A percentile compares a stretch with the other conserved stretches of the same genome.
These are phyloP conservation scores for Plectosphaerella plurivora DNA, from an alignment of 2,329 filamentous ascomycete genomes.

Conservation along the genomic window DNA sequence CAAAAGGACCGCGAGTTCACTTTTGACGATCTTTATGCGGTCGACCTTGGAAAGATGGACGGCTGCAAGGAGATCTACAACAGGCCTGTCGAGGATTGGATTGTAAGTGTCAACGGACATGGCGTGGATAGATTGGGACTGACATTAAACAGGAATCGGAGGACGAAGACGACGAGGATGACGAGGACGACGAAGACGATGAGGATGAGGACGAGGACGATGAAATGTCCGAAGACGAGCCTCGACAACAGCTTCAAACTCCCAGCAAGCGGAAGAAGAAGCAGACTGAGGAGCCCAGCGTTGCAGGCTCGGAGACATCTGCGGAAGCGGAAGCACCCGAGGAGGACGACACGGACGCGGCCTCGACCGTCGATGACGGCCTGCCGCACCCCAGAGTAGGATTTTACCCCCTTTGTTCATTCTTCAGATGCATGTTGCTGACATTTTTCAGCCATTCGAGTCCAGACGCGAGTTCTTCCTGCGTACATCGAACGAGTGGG, in stretches of 20 bases:
- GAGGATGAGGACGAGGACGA: constrained; percentile 45
- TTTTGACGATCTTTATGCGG: constrained; percentile 89
- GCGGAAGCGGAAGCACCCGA: constrained; percentile 23
- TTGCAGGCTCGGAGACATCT: constrained; percentile 17
- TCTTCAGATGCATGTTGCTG: neutral
- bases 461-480: constrained; percentile 87
- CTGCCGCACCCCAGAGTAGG: constrained; percentile 64
- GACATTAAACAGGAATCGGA: constrained; percentile 44
- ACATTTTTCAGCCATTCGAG: constrained; percentile 70
- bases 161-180: constrained; percentile 54
- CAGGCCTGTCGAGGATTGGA: constrained; percentile 79
- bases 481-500: constrained; percentile 85
- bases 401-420: neutral
- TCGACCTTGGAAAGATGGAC: constrained; percentile 92
- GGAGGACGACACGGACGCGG: constrained; percentile 42
- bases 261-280: constrained; percentile 56
- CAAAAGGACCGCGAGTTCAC: constrained; percentile 93
- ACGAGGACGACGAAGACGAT: constrained; percentile 49
- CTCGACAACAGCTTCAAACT: constrained; percentile 38
- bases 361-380: constrained; percentile 63
- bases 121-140: neutral
- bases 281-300: constrained; percentile 33
- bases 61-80: constrained; percentile 90
- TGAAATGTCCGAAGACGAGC: constrained; percentile 42
- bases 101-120: constrained; percentile 42